Evolutionary conservation across 2,329 filamentous ascomycete genomes (phyloP).

Genomic region (Aspergillus sp.): DNA sequence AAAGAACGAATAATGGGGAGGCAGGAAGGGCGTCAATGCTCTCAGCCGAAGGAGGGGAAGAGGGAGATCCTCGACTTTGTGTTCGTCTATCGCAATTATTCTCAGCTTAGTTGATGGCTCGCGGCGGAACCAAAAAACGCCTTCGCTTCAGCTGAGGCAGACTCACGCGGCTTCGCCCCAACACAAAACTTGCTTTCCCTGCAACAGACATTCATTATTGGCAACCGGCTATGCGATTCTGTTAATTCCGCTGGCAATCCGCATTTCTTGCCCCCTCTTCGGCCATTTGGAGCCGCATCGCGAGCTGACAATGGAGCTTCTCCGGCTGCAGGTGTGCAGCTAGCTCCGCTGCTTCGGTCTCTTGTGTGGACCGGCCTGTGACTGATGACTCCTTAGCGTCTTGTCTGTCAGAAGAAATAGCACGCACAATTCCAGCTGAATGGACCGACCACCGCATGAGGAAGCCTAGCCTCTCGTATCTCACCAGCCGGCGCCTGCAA

Average conservation of each 20-base stretch:
- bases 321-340: constrained; percentile 7
- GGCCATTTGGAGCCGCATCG: constrained; percentile 13
- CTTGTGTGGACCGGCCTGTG: not conserved
- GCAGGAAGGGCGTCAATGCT: not conserved
- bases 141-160: constrained; percentile 3
- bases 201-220: not conserved
- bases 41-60: not conserved
- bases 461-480: constrained; percentile 3
- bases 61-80: not conserved
- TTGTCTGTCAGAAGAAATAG: not conserved
- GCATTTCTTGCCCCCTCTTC: not conserved
- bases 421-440: not conserved
- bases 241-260: not conserved
- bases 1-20: not conserved
- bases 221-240: not conserved
- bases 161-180: not conserved
- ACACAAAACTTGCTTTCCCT: not conserved
- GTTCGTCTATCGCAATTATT: not conserved
- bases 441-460: not conserved
- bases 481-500: not conserved
- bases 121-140: constrained; percentile 6
- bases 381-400: not conserved
- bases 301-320: constrained; percentile 4
- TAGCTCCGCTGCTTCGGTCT: not conserved
- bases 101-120: not conserved